Percentiles rank a stretch among this genome's conserved stretches.
phyloP scores from a whole-genome alignment of 1,284 basidiomycete species.

The Cutaneotrichosporon sp. region DNA sequence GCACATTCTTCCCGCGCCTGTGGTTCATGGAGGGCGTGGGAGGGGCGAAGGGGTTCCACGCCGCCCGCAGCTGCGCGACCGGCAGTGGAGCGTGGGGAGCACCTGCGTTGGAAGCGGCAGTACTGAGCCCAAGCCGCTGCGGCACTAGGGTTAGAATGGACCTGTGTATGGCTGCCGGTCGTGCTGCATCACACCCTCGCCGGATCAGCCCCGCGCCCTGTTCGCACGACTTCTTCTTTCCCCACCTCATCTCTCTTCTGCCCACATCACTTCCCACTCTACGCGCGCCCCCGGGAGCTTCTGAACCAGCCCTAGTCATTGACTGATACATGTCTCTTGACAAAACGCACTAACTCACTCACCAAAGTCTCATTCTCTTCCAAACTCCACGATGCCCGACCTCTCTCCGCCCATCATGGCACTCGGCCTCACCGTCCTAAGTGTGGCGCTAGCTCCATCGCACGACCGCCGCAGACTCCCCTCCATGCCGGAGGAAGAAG shows the following conservation, averaged over 20 bases:
- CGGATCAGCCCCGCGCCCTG: too few species aligned
- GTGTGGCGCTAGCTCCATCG: neutral
- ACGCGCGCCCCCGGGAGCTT: too few species aligned
- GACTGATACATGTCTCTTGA: too few species aligned
- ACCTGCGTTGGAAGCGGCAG: neutral
- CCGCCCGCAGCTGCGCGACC: neutral
- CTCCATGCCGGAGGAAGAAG: neutral
- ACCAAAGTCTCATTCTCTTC: neutral
- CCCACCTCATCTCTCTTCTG: too few species aligned
- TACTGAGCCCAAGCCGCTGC: neutral
- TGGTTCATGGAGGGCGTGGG: neutral
- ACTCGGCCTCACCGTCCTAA: neutral
- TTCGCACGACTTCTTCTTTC: too few species aligned
- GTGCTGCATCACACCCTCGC: too few species aligned
- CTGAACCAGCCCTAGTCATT: too few species aligned
- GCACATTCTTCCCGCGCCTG: too few species aligned
- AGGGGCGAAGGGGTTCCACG: neutral
- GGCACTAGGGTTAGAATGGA: neutral
- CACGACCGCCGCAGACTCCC: neutral
- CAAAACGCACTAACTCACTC: neutral
- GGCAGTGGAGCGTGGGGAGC: neutral
- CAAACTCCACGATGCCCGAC: neutral
- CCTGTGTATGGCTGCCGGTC: neutral
- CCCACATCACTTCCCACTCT: too few species aligned
- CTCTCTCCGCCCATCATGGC: neutral